These are phyloP conservation scores for Thozetella sp. DNA, from an alignment of 495 filamentous ascomycete species.

Conservation along the genomic window DNA sequence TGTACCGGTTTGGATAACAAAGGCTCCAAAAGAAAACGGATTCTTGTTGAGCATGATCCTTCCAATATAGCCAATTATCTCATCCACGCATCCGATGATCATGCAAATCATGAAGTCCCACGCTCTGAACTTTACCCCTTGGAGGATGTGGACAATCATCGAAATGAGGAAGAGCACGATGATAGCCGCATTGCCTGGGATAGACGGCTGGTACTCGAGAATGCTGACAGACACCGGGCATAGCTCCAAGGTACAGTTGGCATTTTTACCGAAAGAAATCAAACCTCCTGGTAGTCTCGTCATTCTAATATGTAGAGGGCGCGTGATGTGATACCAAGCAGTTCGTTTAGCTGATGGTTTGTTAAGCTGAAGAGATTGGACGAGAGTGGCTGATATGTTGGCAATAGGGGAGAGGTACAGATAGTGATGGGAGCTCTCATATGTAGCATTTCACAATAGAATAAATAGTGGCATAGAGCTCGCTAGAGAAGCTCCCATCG, in stretches of 20 bases:
- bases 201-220: slow-evolving; percentile 29
- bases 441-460: too few relatives aligned
- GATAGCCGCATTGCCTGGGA: slow-evolving; percentile 24
- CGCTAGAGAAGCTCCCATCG: too few relatives aligned
- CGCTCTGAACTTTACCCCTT: slow-evolving; percentile 37
- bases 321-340: too few relatives aligned
- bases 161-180: slow-evolving; percentile 19
- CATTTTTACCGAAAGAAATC: slow-evolving; percentile 30
- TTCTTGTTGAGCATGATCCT: slow-evolving; percentile 47
- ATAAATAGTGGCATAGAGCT: too few relatives aligned
- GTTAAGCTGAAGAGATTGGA: too few relatives aligned
- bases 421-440: too few relatives aligned
- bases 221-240: slow-evolving; percentile 33
- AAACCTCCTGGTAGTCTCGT: slow-evolving; percentile 9
- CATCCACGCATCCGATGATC: slow-evolving; percentile 30
- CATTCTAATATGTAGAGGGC: too few relatives aligned
- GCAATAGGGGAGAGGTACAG: too few relatives aligned
- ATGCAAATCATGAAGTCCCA: slow-evolving; percentile 40
- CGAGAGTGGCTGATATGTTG: too few relatives aligned
- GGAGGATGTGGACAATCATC: slow-evolving; percentile 21
- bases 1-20: slow-evolving; percentile 52
- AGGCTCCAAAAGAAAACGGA: slow-evolving; percentile 45
- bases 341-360: too few relatives aligned
- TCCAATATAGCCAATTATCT: slow-evolving; percentile 51
- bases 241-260: slow-evolving; percentile 32